A percentile compares a stretch with the other conserved stretches of the same genome.
These are phyloP conservation scores for Fusarium decemcellulare DNA, from an alignment of 2,329 filamentous ascomycete species.

Conservation along the genomic window DNA sequence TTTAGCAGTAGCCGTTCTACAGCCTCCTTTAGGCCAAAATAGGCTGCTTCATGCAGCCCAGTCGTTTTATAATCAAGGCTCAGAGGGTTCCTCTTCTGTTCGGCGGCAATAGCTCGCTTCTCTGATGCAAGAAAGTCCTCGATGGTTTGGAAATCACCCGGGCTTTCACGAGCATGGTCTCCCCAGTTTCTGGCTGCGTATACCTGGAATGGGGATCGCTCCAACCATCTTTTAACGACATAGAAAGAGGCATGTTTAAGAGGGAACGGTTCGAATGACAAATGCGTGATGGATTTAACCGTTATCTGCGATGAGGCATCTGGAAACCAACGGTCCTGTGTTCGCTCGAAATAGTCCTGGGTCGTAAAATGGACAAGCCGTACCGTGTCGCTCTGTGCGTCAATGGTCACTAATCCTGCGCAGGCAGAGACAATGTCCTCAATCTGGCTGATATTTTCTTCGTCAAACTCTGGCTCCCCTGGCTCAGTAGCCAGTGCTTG, in stretches of 20 bases:
- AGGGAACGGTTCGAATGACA: constrained; percentile 46
- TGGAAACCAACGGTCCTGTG: constrained; percentile 48
- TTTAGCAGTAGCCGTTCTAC: neutral
- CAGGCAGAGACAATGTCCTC: constrained; percentile 55
- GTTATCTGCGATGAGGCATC: constrained; percentile 47
- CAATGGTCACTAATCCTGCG: constrained; percentile 58
- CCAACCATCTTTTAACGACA: too few relatives aligned
- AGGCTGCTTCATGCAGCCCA: constrained; percentile 21
- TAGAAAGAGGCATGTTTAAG: too few relatives aligned
- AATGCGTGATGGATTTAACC: constrained; percentile 52
- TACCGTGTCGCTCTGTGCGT: constrained; percentile 55
- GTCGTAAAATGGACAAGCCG: constrained; percentile 62
- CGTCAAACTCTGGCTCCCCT: constrained; percentile 47
- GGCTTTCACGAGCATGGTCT: constrained; percentile 12
- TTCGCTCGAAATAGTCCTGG: constrained; percentile 59
- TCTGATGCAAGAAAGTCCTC: neutral
- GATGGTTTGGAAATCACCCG: neutral
- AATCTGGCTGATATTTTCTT: constrained; percentile 52
- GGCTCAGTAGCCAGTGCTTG: constrained; percentile 58
- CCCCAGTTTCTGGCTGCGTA: constrained; percentile 31
- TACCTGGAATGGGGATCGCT: too few relatives aligned
- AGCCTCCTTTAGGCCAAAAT: constrained; percentile 1
- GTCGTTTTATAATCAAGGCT: neutral
- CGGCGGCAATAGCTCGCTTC: neutral
- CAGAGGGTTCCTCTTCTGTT: neutral